Conservation (phyloP, 352 stramenopile genomes). For the Pythium vanterpoolii region DNA sequence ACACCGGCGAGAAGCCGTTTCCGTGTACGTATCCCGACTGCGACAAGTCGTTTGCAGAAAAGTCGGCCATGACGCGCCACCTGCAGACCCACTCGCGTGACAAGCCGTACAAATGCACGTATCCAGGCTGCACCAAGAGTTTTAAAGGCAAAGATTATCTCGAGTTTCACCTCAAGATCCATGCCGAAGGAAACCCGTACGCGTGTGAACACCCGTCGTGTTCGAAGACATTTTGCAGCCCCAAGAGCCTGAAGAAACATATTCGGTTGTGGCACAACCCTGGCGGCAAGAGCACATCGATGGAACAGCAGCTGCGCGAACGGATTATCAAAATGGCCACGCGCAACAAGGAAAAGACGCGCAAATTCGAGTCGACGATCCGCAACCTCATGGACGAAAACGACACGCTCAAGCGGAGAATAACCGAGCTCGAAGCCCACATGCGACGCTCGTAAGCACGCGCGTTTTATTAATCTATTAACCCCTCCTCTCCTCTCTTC, state of each 20-base stretch:
- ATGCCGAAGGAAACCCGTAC: constrained; percentile 77
- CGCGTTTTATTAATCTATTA: background rate
- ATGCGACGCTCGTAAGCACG: constrained; percentile 14
- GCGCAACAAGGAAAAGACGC: constrained; percentile 79
- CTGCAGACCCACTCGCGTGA: constrained; percentile 81
- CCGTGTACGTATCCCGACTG: constrained; percentile 77
- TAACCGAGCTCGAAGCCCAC: constrained; percentile 52
- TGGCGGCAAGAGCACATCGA: constrained; percentile 77
- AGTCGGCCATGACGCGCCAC: constrained; percentile 85
- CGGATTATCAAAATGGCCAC: constrained; percentile 86
- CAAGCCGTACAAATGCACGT: constrained; percentile 87
- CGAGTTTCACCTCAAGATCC: constrained; percentile 85
- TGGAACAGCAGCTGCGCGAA: constrained; percentile 81
- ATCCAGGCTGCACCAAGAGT: constrained; percentile 81
- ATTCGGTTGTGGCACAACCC: constrained; percentile 81
- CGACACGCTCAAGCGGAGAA: constrained; percentile 57
- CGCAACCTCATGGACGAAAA: constrained; percentile 80
- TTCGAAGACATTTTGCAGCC: constrained; percentile 82
- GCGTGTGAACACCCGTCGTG: constrained; percentile 76
- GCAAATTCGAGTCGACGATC: constrained; percentile 77
- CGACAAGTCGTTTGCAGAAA: constrained; percentile 88
- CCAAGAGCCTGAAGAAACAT: constrained; percentile 84
- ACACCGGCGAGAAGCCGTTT: constrained; percentile 88
- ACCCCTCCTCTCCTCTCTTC: background rate
- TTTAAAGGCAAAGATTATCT: constrained; percentile 88